Base-by-base conservation (phyloP, 2,329 filamentous ascomycete species). In the Monilinia polystroma region DNA sequence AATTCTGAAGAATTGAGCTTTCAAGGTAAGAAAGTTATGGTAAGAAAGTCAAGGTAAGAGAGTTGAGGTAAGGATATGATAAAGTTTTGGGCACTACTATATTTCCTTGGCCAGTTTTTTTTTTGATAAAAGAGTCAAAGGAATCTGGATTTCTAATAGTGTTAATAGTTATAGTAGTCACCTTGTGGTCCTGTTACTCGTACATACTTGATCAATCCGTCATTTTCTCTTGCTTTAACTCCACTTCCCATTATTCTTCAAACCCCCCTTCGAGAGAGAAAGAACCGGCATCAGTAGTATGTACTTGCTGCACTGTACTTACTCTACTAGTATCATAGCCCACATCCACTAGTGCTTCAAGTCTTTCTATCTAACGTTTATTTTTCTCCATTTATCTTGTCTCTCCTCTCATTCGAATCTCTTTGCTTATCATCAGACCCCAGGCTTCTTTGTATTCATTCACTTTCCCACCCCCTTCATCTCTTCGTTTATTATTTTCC, bases 401-500 rank as follows among this genome's bases (percentile, higher is more conserved):
- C 45, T 51, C n/a, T 35, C 11, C 58, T 41, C 45, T 26, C 2
- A 51, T 26, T 23, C 43, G 57, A 49, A 20, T 23, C 29, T 49
- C 43, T 32, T 58, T 43, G 32, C 32, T 12, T 47, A 26, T 59
- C 56, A 32, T 59, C 47, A 59, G 12, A 60, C 11, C 35, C 26
- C 35, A 8, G 26, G 51, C 20, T 52, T 55, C 63, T 59, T 49
- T 66, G 49, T 47, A 56, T 41, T 35, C 20, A 20, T 52, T 62
- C 35, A 23, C 43, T 38, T 11, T 23, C 18, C 32, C 38, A 35
- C 23, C 29, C 4, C 43, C 54, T 41, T 51, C 35, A 4, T 47
- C 38, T 26, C 57, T 29, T 66, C 64, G n/a, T 26, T 38, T 63
- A 62, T 66, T 38, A 51, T 66, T 35, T 38, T 38, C 4, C 14